These are phyloP conservation scores for Pistacia integerrima DNA, from an alignment of 345 rosid genomes.

Conservation along the genomic window DNA sequence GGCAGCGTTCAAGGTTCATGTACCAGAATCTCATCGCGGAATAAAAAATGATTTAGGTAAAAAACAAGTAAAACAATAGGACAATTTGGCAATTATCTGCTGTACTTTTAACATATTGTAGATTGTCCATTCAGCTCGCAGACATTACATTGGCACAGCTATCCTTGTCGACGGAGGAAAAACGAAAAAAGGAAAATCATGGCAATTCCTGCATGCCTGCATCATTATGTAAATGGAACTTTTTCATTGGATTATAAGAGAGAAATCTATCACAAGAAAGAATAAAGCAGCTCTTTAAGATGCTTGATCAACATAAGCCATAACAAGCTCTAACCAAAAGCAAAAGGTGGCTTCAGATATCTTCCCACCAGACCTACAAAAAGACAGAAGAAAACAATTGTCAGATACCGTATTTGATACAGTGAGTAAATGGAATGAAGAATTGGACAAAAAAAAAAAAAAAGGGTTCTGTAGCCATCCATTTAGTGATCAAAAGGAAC, in stretches of 20 bases:
- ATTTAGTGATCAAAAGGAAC: constrained; percentile 9
- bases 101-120: no score
- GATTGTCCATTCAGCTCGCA: no score
- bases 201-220: no score
- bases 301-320: not conserved
- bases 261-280: not conserved
- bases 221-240: no score
- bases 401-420: constrained; percentile 16
- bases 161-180: no score
- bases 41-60: no score
- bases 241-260: not conserved
- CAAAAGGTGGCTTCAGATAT: constrained; percentile 4
- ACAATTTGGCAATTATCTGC: no score
- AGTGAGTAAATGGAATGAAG: not conserved
- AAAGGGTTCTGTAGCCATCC: constrained; percentile 21
- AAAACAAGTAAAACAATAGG: no score
- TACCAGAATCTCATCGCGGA: no score
- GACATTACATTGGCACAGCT: no score
- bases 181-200: no score
- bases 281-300: not conserved
- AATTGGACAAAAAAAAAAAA: not conserved
- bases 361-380: constrained; percentile 20
- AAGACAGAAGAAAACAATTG: not conserved
- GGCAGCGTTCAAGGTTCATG: no score
- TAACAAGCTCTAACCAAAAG: not conserved